These are phyloP conservation scores for Lachancea sp. DNA, from an alignment of 805 yeast genomes.

Conservation along the genomic window DNA sequence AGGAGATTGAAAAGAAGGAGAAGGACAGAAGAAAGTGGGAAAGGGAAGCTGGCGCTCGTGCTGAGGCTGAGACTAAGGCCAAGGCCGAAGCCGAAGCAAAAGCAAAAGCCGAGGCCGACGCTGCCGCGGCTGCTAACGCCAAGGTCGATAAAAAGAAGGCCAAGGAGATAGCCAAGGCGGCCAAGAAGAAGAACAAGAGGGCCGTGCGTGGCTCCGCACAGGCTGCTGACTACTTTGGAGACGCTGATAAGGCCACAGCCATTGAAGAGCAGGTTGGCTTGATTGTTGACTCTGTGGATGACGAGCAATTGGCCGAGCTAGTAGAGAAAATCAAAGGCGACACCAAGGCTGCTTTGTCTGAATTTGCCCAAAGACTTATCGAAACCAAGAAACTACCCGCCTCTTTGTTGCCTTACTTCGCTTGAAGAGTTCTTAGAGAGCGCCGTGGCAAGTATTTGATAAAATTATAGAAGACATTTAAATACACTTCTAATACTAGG, in stretches of 20 bases:
- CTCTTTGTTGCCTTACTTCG: slow-evolving; percentile 48
- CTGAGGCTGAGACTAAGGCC: slow-evolving; percentile 89
- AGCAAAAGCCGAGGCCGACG: slow-evolving; percentile 71
- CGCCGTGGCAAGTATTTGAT: background rate
- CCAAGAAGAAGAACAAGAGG: slow-evolving; percentile 95
- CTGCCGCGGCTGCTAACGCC: slow-evolving; percentile 50
- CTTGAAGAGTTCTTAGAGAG: slow-evolving; percentile 13
- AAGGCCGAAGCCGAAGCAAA: slow-evolving; percentile 85
- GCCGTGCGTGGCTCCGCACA: slow-evolving; percentile 73
- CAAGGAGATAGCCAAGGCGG: slow-evolving; percentile 84
- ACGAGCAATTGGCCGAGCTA: slow-evolving; percentile 65
- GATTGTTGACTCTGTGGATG: slow-evolving; percentile 75
- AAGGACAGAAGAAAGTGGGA: slow-evolving; percentile 97
- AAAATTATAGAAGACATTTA: background rate
- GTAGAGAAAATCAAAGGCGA: slow-evolving; percentile 59
- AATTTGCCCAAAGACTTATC: slow-evolving; percentile 46
- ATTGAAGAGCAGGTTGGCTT: slow-evolving; percentile 77
- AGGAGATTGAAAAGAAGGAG: slow-evolving; percentile 89
- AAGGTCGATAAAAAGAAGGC: slow-evolving; percentile 85
- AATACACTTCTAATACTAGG: too few species aligned
- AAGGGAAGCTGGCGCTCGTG: slow-evolving; percentile 93
- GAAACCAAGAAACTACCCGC: slow-evolving; percentile 52
- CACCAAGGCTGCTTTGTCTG: slow-evolving; percentile 55
- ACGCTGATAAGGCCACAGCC: slow-evolving; percentile 55
- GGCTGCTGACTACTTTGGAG: slow-evolving; percentile 81